A percentile compares a stretch with the other conserved stretches of the same genome.
Conservation (phyloP, 2,329 filamentous ascomycete genomes). For the Exophiala sp. region DNA sequence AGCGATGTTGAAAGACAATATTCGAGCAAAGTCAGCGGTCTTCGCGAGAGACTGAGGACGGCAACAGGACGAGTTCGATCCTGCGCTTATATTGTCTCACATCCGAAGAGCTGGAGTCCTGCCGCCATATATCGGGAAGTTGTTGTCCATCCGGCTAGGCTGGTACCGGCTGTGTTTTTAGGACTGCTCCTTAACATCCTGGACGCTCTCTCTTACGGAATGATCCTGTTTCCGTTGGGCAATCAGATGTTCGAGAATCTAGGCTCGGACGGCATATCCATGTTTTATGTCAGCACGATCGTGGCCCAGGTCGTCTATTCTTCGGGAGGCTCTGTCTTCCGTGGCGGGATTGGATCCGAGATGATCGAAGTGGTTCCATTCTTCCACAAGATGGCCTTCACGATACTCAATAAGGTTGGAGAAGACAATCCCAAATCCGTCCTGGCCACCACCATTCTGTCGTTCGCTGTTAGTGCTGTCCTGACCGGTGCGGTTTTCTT, state of each 20-base stretch:
- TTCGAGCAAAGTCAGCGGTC: constrained; percentile 1
- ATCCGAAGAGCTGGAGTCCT: constrained; percentile 67
- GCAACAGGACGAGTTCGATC: constrained; percentile 9
- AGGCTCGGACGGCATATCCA: constrained; percentile 90
- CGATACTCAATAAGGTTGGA: constrained; percentile 72
- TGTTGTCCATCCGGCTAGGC: constrained; percentile 61
- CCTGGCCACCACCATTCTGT: constrained; percentile 86
- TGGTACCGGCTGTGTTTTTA: constrained; percentile 78
- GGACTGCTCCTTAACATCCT: constrained; percentile 86
- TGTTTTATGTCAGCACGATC: constrained; percentile 98
- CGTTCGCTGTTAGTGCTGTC: constrained; percentile 84
- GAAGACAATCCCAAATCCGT: constrained; percentile 76
- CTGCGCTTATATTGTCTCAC: constrained; percentile 36
- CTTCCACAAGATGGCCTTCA: constrained; percentile 96
- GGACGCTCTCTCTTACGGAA: constrained; percentile 91
- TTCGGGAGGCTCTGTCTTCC: constrained; percentile 75
- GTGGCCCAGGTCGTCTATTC: constrained; percentile 89
- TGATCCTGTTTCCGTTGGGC: constrained; percentile 91
- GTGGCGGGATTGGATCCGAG: constrained; percentile 86
- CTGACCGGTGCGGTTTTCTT: constrained; percentile 90
- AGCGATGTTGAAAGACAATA: constrained; percentile 31
- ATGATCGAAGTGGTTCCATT: constrained; percentile 99
- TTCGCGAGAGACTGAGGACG: constrained; percentile 7
- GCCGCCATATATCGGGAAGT: constrained; percentile 58
- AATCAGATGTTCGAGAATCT: constrained; percentile 77